Evolutionary conservation across 495 filamentous ascomycete species (phyloP).

Genomic region (Cairneyella variabilis): DNA sequence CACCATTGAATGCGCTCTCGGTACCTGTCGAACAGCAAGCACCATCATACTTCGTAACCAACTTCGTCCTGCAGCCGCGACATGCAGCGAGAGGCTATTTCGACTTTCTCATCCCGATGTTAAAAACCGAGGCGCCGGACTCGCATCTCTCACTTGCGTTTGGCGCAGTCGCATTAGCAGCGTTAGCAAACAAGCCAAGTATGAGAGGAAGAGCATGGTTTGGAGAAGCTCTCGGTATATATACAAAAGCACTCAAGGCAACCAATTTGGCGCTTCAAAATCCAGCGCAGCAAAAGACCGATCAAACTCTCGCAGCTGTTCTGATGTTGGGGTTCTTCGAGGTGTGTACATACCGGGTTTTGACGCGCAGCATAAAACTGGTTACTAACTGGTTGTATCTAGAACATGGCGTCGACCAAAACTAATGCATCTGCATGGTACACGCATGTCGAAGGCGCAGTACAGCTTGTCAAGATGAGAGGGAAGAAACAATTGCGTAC

Average conservation of each 20-base stretch:
- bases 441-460: slow-evolving; percentile 50
- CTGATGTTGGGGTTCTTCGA: slow-evolving; percentile 63
- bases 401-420: slow-evolving; percentile 43
- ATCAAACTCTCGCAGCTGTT: slow-evolving; percentile 58
- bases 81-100: slow-evolving; percentile 45
- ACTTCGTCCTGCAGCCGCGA: slow-evolving; percentile 49
- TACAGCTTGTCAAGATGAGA: slow-evolving; percentile 48
- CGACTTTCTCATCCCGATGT: slow-evolving; percentile 53
- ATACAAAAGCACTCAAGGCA: slow-evolving; percentile 47
- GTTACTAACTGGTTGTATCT: no score
- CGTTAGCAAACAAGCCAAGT: slow-evolving; percentile 40
- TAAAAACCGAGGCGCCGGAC: slow-evolving; percentile 41
- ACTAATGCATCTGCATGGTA: slow-evolving; percentile 46
- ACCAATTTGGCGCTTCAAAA: slow-evolving; percentile 51
- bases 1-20: slow-evolving; percentile 21
- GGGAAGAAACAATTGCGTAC: slow-evolving; percentile 48
- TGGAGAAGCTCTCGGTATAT: slow-evolving; percentile 32
- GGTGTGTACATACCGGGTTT: no score
- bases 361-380: no score
- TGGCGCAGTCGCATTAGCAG: slow-evolving; percentile 57
- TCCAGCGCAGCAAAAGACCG: slow-evolving; percentile 41
- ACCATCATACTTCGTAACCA: slow-evolving; percentile 49
- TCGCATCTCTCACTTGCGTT: slow-evolving; percentile 53
- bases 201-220: slow-evolving; percentile 27
- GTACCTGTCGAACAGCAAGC: slow-evolving; percentile 44